Evolutionary conservation across 176 grass and related monocot genomes (phyloP).

Genomic region (Oryza punctata): DNA sequence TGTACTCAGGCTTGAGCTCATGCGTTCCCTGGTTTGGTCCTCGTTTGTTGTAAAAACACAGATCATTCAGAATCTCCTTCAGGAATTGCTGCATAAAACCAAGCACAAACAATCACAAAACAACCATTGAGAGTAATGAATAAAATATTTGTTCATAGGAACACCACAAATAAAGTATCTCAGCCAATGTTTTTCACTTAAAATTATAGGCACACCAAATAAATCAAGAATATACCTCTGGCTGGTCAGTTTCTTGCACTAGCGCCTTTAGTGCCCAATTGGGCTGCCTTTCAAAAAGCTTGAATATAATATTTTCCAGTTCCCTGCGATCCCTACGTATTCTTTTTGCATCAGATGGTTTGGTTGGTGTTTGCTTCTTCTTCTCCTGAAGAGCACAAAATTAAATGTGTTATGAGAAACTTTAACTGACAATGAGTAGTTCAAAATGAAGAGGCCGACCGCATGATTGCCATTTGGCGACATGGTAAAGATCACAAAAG

Average conservation of each 20-base stretch:
- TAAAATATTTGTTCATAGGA: neutral
- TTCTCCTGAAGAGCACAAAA: slow-evolving; percentile 59
- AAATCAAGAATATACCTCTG: slow-evolving; percentile 60
- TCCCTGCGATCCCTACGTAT: slow-evolving; percentile 81
- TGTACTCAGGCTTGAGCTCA: slow-evolving; percentile 94
- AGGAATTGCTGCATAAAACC: slow-evolving; percentile 77
- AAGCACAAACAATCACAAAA: slow-evolving; percentile 15
- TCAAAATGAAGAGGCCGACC: neutral
- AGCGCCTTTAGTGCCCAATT: slow-evolving; percentile 92
- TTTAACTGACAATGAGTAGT: slow-evolving; percentile 6
- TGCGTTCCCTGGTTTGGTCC: slow-evolving; percentile 91
- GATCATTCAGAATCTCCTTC: slow-evolving; percentile 89
- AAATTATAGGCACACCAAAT: neutral
- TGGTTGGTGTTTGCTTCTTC: slow-evolving; percentile 69
- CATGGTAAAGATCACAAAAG: neutral
- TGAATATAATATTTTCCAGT: slow-evolving; percentile 94
- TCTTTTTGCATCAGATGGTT: slow-evolving; percentile 82
- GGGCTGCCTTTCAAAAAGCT: slow-evolving; percentile 88
- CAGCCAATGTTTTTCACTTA: neutral
- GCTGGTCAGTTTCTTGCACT: slow-evolving; percentile 93
- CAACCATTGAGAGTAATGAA: neutral
- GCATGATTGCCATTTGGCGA: neutral
- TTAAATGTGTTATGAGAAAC: slow-evolving; percentile 2
- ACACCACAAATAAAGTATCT: slow-evolving; percentile 1
- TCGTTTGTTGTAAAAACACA: slow-evolving; percentile 89